A percentile compares a stretch with the other conserved stretches of the same genome.
phyloP scores from a whole-genome alignment of 192 early-diverging fungal genomes.

The Coemansia brasiliensis region DNA sequence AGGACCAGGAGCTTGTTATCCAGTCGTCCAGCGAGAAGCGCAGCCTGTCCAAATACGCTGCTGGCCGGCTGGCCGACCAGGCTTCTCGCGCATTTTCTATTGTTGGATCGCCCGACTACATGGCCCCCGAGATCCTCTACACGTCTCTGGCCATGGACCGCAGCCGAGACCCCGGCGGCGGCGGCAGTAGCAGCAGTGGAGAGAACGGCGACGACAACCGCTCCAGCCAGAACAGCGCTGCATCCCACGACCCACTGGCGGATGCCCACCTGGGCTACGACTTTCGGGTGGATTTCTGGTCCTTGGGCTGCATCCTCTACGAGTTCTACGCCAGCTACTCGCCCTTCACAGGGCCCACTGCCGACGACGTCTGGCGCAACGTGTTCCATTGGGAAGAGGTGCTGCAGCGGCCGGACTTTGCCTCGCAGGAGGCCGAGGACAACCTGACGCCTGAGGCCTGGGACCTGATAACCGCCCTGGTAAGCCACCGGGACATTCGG shows the following conservation, averaged over 20 bases:
- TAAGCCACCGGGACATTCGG: conserved; percentile 58
- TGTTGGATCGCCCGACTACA: conserved; percentile 91
- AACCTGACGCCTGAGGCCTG: conserved; percentile 77
- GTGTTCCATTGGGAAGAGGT: conserved; percentile 80
- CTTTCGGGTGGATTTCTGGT: conserved; percentile 73
- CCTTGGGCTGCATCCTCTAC: conserved; percentile 74
- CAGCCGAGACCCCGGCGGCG: conserved; percentile 17
- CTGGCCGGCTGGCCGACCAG: conserved; percentile 51
- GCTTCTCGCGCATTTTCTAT: conserved; percentile 68
- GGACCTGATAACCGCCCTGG: conserved; percentile 66
- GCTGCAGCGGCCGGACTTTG: conserved; percentile 73
- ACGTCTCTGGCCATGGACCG: conserved; percentile 48
- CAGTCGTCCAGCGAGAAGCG: conserved; percentile 55
- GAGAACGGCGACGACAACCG: conserved; percentile 35
- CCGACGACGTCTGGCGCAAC: conserved; percentile 81
- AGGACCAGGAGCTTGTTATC: conserved; percentile 52
- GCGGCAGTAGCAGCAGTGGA: conserved; percentile 4
- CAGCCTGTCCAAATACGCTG: conserved; percentile 42
- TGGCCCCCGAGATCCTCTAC: conserved; percentile 86
- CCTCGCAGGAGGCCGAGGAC: conserved; percentile 74
- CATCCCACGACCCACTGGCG: conserved; percentile 58
- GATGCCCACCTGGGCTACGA: conserved; percentile 61
- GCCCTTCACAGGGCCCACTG: conserved; percentile 67
- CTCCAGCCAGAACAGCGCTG: conserved; percentile 29
- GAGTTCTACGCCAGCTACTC: conserved; percentile 75